A percentile compares a stretch with the other conserved stretches of the same genome.
Conservation (phyloP, 1,139 yeast species). For the Meyerozyma carpophila region DNA sequence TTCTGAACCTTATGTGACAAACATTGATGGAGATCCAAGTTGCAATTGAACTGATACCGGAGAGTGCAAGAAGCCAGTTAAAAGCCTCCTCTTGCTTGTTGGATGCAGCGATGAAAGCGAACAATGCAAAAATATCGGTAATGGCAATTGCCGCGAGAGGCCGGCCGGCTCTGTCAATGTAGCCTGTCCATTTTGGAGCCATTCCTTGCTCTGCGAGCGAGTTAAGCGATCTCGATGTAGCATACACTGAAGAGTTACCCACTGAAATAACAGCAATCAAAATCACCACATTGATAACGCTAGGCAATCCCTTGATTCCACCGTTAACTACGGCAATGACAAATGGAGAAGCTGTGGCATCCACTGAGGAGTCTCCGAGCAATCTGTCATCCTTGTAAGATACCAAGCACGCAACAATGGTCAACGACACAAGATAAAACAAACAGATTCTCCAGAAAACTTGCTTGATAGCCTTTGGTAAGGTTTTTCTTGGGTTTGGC, state of each 20-base stretch:
- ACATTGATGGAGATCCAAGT: conserved; percentile 12
- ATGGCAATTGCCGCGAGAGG: conserved; percentile 63
- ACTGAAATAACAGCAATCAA: conserved; percentile 21
- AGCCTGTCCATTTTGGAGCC: conserved; percentile 70
- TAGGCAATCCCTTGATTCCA: conserved; percentile 20
- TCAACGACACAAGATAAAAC: conserved; percentile 56
- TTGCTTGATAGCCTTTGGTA: conserved; percentile 67
- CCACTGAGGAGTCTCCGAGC: conserved; percentile 44
- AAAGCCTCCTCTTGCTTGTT: conserved; percentile 9
- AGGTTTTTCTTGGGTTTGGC: conserved; percentile 47
- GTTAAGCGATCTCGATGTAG: conserved; percentile 75
- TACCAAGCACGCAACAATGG: conserved; percentile 61
- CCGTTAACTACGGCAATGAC: conserved; percentile 42
- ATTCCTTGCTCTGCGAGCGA: conserved; percentile 78
- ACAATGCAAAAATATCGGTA: conserved; percentile 29
- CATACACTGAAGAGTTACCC: conserved; percentile 49
- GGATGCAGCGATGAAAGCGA: conserved; percentile 11
- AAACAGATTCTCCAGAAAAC: conserved; percentile 68
- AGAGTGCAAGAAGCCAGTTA: conserved; percentile 12
- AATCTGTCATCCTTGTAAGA: conserved; percentile 54
- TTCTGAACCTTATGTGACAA: conserved; percentile 12
- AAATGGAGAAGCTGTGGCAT: conserved; percentile 66
- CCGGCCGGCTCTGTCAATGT: conserved; percentile 70
- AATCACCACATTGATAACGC: conserved; percentile 22
- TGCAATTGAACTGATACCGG: conserved; percentile 11